Base-by-base conservation (phyloP, 108 stramenopile genomes). In the Nannochloropsis salina region DNA sequence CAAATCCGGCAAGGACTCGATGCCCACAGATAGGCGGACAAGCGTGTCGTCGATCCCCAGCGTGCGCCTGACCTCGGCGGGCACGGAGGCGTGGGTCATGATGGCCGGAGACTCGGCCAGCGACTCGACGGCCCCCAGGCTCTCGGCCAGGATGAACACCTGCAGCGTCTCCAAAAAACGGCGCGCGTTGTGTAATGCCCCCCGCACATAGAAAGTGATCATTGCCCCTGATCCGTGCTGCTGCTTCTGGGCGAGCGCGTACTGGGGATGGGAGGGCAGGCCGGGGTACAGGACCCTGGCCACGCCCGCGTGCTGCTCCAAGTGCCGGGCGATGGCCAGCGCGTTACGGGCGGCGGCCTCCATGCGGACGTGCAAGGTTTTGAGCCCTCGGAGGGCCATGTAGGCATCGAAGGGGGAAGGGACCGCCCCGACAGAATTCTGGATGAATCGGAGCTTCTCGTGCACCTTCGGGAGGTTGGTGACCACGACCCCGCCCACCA, bases 121-220 rank as follows among this genome's bases (percentile, higher is more conserved):
- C 3, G 96, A 95, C 91, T 98, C 98, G 9, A 97, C 96, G 43
- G 96, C 98, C n/a, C 98, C 98, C 41, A 98, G 89, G 88, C 94
- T 95, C 22, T 96, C 97, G 40, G 96, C 98, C 44, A 96, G 91
- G 15, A 85, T 86, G 31, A 96, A 92, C 6, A 93, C 87, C 82
- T 89, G 85, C 43, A 96, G 87, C 5, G 94, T 92, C 9, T 90
- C 95, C 4, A 95, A 93, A 80, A 97, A 94, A 12, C 93, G 93
- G 86, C 92, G 94, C 9, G 96, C 96, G 81, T 81, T 86, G 31
- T 87, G 92, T 41, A 90, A 86, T 31, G 92, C 94, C 18, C 94
- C 94, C 85, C 93, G 88, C 80, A 97, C 85, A 89, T 96, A 95
- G 79, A 99, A 92, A 86, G 95, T 94, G 6, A 99, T 84, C 88